Evolutionary conservation across 2,329 filamentous ascomycete genomes (phyloP).

Genomic region (Penicillium rolfsii): DNA sequence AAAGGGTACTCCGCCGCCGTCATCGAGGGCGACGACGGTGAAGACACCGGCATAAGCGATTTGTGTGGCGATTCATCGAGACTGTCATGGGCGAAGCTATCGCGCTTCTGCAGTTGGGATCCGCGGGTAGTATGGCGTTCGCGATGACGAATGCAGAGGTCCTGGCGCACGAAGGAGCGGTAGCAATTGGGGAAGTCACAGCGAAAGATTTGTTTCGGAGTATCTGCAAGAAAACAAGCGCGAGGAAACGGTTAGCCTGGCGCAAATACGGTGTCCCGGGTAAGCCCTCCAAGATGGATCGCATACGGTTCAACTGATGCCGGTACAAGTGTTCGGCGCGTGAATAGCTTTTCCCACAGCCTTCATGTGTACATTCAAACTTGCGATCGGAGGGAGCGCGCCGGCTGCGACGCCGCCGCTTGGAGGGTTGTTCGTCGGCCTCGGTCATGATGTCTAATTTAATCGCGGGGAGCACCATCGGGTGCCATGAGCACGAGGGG

Average conservation of each 20-base stretch:
- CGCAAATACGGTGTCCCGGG: too few relatives aligned
- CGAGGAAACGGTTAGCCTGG: neutral
- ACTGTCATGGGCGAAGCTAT: constrained; percentile 43
- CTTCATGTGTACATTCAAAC: constrained; percentile 81
- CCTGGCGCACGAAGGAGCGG: constrained; percentile 88
- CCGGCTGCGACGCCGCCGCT: constrained; percentile 50
- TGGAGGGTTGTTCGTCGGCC: constrained; percentile 32
- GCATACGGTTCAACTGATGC: constrained; percentile 88
- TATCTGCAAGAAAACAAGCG: constrained; percentile 58
- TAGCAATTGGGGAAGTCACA: constrained; percentile 92
- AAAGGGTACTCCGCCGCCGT: constrained; percentile 27
- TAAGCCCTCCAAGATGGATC: neutral
- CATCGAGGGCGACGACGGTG: constrained; percentile 29
- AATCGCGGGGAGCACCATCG: constrained; percentile 19
- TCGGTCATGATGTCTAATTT: constrained; percentile 24
- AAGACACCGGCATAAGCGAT: constrained; percentile 20
- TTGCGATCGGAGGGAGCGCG: constrained; percentile 54
- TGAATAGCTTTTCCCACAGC: constrained; percentile 95
- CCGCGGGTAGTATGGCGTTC: constrained; percentile 73
- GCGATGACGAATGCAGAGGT: constrained; percentile 83
- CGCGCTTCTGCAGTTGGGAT: constrained; percentile 56
- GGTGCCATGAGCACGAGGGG: constrained; percentile 21
- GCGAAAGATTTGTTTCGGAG: constrained; percentile 90
- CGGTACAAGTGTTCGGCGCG: constrained; percentile 95
- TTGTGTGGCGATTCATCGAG: constrained; percentile 22